phyloP scores from a whole-genome alignment of 2,329 filamentous ascomycete genomes.

The Fusarium ambrosium region DNA sequence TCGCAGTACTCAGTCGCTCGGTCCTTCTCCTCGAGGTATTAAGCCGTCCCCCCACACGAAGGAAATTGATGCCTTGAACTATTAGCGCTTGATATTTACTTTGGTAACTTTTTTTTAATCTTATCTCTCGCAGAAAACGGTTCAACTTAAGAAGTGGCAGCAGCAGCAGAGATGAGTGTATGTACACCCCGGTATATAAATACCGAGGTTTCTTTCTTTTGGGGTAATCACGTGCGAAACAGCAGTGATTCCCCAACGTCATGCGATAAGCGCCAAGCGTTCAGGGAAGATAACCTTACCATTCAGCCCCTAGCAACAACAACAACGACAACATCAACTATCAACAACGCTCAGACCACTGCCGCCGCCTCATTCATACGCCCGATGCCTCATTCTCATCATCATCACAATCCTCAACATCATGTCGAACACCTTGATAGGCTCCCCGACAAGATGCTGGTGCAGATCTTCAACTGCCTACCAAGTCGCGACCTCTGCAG shows the following conservation, averaged over 20 bases:
- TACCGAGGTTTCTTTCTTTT: background rate
- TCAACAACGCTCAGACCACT: background rate
- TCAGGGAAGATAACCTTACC: background rate
- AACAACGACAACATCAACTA: background rate
- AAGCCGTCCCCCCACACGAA: background rate
- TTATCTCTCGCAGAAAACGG: background rate
- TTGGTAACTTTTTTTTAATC: background rate
- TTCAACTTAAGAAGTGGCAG: background rate
- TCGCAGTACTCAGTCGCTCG: background rate
- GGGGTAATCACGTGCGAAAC: background rate
- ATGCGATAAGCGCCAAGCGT: background rate
- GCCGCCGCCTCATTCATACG: background rate
- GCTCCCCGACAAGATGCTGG: constrained; percentile 47
- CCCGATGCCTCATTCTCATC: background rate
- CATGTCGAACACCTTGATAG: constrained; percentile 1
- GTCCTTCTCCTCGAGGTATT: background rate
- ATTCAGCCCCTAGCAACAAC: background rate
- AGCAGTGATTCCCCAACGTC: background rate
- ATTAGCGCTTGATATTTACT: background rate
- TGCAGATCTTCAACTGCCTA: constrained; percentile 56
- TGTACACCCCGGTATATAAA: background rate
- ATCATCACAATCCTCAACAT: background rate
- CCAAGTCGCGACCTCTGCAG: constrained; percentile 58
- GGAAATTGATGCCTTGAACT: background rate
- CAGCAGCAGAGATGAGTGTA: background rate